Conservation (phyloP, 441 rosid species). For the Populus hybrid region DNA sequence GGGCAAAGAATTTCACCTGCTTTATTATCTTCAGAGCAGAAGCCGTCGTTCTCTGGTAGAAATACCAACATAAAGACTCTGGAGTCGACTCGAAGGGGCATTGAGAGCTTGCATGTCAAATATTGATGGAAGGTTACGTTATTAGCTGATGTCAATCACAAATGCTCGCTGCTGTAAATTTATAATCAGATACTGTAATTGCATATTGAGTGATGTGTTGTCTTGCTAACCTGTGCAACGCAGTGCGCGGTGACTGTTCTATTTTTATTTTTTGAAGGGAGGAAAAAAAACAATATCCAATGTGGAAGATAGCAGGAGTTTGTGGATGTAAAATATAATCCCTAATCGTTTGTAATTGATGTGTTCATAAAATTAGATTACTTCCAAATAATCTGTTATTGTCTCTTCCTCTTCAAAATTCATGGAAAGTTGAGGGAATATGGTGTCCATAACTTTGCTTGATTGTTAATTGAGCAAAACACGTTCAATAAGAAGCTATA, state of each 20-base stretch:
- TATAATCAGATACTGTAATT: conserved; percentile 5
- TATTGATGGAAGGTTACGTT: conserved; percentile 37
- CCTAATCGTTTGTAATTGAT: not conserved
- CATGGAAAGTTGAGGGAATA: no score
- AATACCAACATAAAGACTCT: conserved; percentile 48
- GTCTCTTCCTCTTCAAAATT: no score
- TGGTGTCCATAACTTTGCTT: no score
- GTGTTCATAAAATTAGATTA: not conserved
- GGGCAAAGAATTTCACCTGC: conserved; percentile 56
- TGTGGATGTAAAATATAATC: not conserved
- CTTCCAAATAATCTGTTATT: not conserved
- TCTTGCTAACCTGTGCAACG: not conserved
- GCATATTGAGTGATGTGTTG: conserved; percentile 1
- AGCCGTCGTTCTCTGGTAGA: conserved; percentile 50
- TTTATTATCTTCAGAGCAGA: conserved; percentile 49
- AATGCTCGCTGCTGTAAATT: conserved; percentile 31
- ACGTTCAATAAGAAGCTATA: not conserved
- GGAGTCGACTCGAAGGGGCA: conserved; percentile 78
- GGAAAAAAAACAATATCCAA: not conserved
- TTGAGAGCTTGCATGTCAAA: conserved; percentile 69
- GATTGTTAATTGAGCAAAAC: not conserved
- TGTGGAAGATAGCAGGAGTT: not conserved
- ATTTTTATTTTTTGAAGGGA: not conserved
- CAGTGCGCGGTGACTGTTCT: not conserved
- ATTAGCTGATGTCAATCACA: conserved; percentile 21